Evolutionary conservation across 306 rosid genomes (phyloP).

Genomic region (Dryas alaskensis): DNA sequence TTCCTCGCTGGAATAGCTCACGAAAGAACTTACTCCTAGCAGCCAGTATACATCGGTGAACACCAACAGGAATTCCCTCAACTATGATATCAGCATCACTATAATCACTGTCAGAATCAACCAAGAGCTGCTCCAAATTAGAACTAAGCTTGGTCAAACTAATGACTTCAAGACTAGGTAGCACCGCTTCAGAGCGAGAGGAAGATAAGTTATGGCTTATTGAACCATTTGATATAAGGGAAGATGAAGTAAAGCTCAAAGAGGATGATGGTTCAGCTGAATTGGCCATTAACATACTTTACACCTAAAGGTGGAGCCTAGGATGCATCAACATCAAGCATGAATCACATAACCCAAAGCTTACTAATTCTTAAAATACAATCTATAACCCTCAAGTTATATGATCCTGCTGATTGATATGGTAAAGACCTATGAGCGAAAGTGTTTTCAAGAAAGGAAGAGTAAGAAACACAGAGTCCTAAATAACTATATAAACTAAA

Average conservation of each 20-base stretch:
- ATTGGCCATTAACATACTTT: slow-evolving; percentile 48
- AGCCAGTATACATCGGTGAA: slow-evolving; percentile 54
- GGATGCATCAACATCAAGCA: slow-evolving; percentile 9
- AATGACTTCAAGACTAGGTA: slow-evolving; percentile 62
- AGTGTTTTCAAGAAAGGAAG: background rate
- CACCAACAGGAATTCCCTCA: slow-evolving; percentile 41
- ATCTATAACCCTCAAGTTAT: background rate
- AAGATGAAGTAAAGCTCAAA: slow-evolving; percentile 79
- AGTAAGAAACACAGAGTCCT: background rate
- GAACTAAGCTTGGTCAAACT: slow-evolving; percentile 51
- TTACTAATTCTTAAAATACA: background rate
- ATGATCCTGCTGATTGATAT: background rate
- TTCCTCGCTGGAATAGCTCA: slow-evolving; percentile 37
- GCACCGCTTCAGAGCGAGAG: slow-evolving; percentile 38
- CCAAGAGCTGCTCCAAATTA: slow-evolving; percentile 48
- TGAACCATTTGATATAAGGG: slow-evolving; percentile 71
- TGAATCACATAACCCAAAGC: slow-evolving; percentile 2
- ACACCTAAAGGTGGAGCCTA: background rate
- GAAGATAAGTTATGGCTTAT: slow-evolving; percentile 49
- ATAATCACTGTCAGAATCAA: slow-evolving; percentile 37
- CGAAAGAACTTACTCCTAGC: slow-evolving; percentile 44
- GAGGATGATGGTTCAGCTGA: slow-evolving; percentile 83
- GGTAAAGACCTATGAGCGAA: background rate
- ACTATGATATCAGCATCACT: slow-evolving; percentile 49
- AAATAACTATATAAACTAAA: background rate